Percentiles rank a stretch among this genome's conserved stretches.
These are phyloP conservation scores for Tricharina praecox DNA, from an alignment of 495 filamentous ascomycete species.

Conservation along the genomic window DNA sequence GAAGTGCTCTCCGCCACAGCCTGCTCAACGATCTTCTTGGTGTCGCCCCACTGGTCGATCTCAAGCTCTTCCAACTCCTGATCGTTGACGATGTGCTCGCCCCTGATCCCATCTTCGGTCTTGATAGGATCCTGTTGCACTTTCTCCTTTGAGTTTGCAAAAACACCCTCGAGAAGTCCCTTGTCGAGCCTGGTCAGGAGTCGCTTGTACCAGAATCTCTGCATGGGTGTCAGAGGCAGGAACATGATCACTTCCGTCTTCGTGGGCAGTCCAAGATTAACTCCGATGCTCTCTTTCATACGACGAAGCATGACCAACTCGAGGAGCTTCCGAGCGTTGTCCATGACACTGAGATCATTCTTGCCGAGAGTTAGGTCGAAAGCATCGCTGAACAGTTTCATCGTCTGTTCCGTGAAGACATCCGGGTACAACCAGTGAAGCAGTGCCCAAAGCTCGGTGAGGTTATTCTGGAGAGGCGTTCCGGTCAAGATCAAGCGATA, in stretches of 20 bases:
- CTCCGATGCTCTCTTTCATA: slow-evolving; percentile 43
- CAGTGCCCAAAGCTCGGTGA: slow-evolving; percentile 89
- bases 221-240: slow-evolving; percentile 44
- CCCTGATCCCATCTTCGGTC: too few species aligned
- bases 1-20: slow-evolving; percentile 28
- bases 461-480: slow-evolving; percentile 94
- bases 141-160: slow-evolving; percentile 35
- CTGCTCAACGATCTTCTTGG: slow-evolving; percentile 29
- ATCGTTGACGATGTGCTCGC: slow-evolving; percentile 6
- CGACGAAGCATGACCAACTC: slow-evolving; percentile 47
- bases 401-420: slow-evolving; percentile 39
- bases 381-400: slow-evolving; percentile 37
- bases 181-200: slow-evolving; percentile 41
- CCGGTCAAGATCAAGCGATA: slow-evolving; percentile 84
- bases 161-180: slow-evolving; percentile 38
- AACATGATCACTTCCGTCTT: slow-evolving; percentile 46
- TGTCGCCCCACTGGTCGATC: slow-evolving; percentile 23
- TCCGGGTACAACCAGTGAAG: slow-evolving; percentile 92
- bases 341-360: slow-evolving; percentile 38
- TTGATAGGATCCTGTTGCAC: slow-evolving; percentile 22
- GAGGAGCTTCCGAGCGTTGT: slow-evolving; percentile 37
- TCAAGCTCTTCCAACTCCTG: slow-evolving; percentile 17
- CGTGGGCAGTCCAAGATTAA: slow-evolving; percentile 40
- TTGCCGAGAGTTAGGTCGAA: slow-evolving; percentile 43
- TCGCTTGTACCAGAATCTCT: slow-evolving; percentile 44